Evolutionary conservation across 345 rosid species (phyloP).

Genomic region (Clarkia xantiana): DNA sequence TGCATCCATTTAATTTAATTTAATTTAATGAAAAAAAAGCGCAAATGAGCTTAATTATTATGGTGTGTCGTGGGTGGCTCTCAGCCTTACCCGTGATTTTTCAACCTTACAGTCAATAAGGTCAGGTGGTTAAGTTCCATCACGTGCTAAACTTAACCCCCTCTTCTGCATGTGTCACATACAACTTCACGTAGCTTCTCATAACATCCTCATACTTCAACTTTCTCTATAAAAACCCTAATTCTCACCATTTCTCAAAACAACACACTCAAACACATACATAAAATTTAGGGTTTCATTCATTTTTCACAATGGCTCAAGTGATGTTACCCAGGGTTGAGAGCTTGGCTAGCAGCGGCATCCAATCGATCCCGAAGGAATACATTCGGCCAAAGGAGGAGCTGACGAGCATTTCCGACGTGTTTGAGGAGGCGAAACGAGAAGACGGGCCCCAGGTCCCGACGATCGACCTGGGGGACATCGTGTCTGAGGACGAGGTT

Average conservation of each 20-base stretch:
- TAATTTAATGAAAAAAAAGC: no score
- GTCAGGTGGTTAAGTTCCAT: not conserved
- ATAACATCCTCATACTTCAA: no score
- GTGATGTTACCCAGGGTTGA: conserved; percentile 40
- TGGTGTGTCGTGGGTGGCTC: not conserved
- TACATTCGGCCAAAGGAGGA: conserved; percentile 71
- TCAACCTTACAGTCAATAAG: conserved; percentile 15
- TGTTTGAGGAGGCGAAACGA: conserved; percentile 70
- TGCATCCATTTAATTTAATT: no score
- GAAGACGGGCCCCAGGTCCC: conserved; percentile 77
- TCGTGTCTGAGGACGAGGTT: conserved; percentile 36
- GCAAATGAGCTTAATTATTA: no score
- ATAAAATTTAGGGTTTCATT: no score
- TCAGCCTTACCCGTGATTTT: conserved; percentile 1
- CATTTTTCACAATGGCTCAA: conserved; percentile 15
- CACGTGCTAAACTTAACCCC: conserved; percentile 15
- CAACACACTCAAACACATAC: not conserved
- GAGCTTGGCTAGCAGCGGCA: conserved; percentile 61
- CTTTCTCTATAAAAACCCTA: conserved; percentile 10
- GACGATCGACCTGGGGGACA: conserved; percentile 48
- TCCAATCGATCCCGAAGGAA: conserved; percentile 55
- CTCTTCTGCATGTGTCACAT: not conserved
- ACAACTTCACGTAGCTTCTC: no score
- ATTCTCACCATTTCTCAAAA: not conserved
- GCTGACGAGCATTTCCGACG: conserved; percentile 46